Evolutionary conservation across 1,284 basidiomycete genomes (phyloP), one percentile per base, ranked within the genome.

Genomic region (Ustilago curta): DNA sequence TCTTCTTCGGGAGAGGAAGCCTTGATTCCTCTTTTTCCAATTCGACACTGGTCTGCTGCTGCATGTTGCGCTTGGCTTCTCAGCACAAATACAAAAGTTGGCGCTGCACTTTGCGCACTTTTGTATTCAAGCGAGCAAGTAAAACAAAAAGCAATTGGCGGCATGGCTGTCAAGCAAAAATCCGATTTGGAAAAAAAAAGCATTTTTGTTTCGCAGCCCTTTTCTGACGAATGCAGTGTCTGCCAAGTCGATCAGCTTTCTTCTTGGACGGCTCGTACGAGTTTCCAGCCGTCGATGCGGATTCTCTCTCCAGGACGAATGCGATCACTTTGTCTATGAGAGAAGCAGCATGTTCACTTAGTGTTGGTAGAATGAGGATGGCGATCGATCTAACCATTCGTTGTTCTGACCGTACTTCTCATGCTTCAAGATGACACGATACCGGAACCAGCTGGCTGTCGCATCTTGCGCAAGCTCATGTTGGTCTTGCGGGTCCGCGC

Each of bases 401-500:
- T 16, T 37, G 12, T 37, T 12, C 14, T 3, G 14, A 37, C 9
- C 16, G n/a, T 47, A 31, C n/a, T 48, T 4, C 32, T 7, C 8
- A 31, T 4, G 18, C 8, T 19, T 1, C 18, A 1, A 31, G 29
- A 18, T 5, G 19, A 29, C 47, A 19, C 12, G 8, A 31, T 19
- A 37, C 18, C 9, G 18, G 14, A 27, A 8, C 18, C 29, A 16
- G 37, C 19, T 23, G 32, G 32, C 23, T 25, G 19, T 21, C 39
- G 32, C 8, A 21, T 53, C 27, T 64, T 23, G 67, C 43, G 39
- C 53, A 53, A 68, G 37, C 60, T 40, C 6, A 27, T 9, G 6
- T 19, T 29, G n/a, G 12, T 19, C 14, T 37, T 44, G 45, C 67
- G 67, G 67, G 67, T 70, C 67, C 67, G 67, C 40, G 19, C 19